Base-by-base conservation (phyloP, 2,329 filamentous ascomycete genomes). In the Helminthosporium solani region DNA sequence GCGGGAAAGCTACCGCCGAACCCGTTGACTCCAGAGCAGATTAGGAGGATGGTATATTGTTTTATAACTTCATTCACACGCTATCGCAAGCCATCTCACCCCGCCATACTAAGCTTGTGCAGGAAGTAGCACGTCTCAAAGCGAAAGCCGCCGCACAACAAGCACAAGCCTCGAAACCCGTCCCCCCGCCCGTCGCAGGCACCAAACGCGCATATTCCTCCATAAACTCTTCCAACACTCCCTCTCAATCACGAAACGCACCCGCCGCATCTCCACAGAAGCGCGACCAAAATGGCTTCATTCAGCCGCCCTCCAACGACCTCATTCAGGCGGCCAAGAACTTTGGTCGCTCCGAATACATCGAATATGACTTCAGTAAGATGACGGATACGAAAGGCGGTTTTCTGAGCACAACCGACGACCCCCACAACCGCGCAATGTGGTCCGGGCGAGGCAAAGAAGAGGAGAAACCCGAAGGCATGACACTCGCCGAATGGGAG, bases 341-440 rank as follows among this genome's bases (percentile, higher is more conserved):
- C 64, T 96, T 97, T 58, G 84, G 88, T 50, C 92, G 94, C 38
- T 65, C 61, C 7, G 66, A 68, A 68, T 97, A 87, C 67, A 91
- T 99, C 63, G 94, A 99, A 66, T 97, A 96, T 73, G 94, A 99
- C 70, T 94, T 99, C 73, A 92, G 88, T 66, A 87, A 92, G 73
- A 97, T 99, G 90, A 95, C 87, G 6, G 94, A 99, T 69, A 97
- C 92, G 1, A 96, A 96, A 66, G 94, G 94, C 52, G 94, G 94
- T 0, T 99, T 99, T 70, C 73, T 99, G 54, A 88, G 86, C n/a
- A 80, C 82, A 1, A 88, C 92, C 52, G 94, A 99, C 64, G 94
- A 99, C 70, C 94, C 94, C 1, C 83, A 86, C 66, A 96, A 96
- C 66, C 86, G 86, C 56, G 88, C 86, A 7, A 77, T 92, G 60